Percentiles rank a stretch among this genome's conserved stretches.
Evolutionary conservation across 805 yeast species (phyloP).

Genomic region (Candida loeiensis): DNA sequence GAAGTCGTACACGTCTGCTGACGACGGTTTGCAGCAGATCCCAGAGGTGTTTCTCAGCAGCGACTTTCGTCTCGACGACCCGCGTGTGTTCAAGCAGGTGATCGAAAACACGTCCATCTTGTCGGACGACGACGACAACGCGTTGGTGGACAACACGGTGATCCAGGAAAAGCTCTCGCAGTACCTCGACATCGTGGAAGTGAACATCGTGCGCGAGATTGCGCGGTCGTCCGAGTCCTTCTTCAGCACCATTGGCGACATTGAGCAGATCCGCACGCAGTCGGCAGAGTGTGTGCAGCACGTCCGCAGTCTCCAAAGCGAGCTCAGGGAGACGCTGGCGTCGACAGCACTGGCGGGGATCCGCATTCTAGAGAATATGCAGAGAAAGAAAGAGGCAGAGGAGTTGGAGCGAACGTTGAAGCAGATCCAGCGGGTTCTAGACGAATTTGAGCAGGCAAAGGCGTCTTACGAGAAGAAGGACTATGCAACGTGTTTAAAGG

Average conservation of each 20-base stretch:
- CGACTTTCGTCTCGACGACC: slow-evolving; percentile 81
- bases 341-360: slow-evolving; percentile 51
- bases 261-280: slow-evolving; percentile 57
- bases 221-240: slow-evolving; percentile 81
- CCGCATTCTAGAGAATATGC: slow-evolving; percentile 45
- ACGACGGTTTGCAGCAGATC: slow-evolving; percentile 27
- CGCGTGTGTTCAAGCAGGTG: slow-evolving; percentile 74
- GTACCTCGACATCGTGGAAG: slow-evolving; percentile 82
- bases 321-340: slow-evolving; percentile 45
- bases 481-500: slow-evolving; percentile 52
- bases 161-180: slow-evolving; percentile 77
- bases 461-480: slow-evolving; percentile 42
- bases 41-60: slow-evolving; percentile 68
- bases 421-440: slow-evolving; percentile 44
- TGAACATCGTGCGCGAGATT: slow-evolving; percentile 75
- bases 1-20: slow-evolving; percentile 13
- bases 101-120: slow-evolving; percentile 54
- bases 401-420: slow-evolving; percentile 58
- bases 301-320: slow-evolving; percentile 43
- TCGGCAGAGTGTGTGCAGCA: slow-evolving; percentile 50
- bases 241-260: slow-evolving; percentile 77
- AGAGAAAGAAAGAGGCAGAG: slow-evolving; percentile 56
- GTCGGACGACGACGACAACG: slow-evolving; percentile 24
- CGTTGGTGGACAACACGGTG: slow-evolving; percentile 47
- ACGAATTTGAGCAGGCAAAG: slow-evolving; percentile 33